Percentiles rank a stretch among this genome's conserved stretches.
These are phyloP conservation scores for Agrocybe pediades DNA, from an alignment of 768 basidiomycete species.

Conservation along the genomic window DNA sequence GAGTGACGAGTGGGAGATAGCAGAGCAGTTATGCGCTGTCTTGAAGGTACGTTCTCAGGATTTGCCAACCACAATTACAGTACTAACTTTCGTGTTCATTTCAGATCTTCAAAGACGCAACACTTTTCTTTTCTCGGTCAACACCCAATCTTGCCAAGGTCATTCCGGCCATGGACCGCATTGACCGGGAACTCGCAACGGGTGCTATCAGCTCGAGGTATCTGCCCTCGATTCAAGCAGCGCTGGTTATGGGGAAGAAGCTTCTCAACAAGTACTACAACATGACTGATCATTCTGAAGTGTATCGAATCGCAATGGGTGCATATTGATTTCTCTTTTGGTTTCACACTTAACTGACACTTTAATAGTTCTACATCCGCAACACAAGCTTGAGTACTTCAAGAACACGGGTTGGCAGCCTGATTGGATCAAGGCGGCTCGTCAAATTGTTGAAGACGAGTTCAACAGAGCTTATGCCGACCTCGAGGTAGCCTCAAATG, in stretches of 20 bases:
- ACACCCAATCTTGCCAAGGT: neutral
- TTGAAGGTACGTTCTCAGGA: slow-evolving; percentile 26
- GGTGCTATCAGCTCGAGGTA: neutral
- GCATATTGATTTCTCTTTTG: neutral
- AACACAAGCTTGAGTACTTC: slow-evolving; percentile 26
- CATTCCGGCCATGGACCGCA: slow-evolving; percentile 6
- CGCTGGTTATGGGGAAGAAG: slow-evolving; percentile 9
- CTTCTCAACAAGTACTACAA: slow-evolving; percentile 31
- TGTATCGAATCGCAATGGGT: slow-evolving; percentile 29
- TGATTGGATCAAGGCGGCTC: slow-evolving; percentile 21
- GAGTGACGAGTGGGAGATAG: slow-evolving; percentile 32
- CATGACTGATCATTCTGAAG: slow-evolving; percentile 11
- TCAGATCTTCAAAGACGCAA: slow-evolving; percentile 4
- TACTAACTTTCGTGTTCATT: neutral
- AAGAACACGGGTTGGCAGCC: slow-evolving; percentile 19
- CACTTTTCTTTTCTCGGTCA: neutral
- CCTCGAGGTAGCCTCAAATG: too few relatives aligned
- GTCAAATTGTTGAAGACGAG: slow-evolving; percentile 13
- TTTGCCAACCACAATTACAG: neutral
- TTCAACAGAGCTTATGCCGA: too few relatives aligned
- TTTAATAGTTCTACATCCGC: slow-evolving; percentile 24
- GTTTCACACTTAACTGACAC: neutral
- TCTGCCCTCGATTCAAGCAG: neutral
- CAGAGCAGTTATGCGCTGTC: slow-evolving; percentile 27
- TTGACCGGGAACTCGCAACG: neutral